A percentile compares a stretch with the other conserved stretches of the same genome.
These are phyloP conservation scores for Moelleriella libera DNA, from an alignment of 2,329 filamentous ascomycete genomes.

Conservation along the genomic window DNA sequence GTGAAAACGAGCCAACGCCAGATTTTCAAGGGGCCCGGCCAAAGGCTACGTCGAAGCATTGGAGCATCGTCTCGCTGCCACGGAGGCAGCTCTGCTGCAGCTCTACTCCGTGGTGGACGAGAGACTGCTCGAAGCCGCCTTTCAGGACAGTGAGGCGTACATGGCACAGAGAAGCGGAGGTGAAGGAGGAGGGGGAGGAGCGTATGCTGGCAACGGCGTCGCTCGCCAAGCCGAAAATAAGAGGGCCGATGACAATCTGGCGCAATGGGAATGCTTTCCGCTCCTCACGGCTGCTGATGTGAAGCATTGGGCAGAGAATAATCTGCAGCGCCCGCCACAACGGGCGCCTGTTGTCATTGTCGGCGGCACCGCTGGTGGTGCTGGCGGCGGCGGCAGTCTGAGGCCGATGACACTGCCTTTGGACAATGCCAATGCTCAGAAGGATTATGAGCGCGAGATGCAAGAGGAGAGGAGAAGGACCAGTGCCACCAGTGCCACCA, in stretches of 20 bases:
- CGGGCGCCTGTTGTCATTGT: too few relatives aligned
- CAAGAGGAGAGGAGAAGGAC: too few relatives aligned
- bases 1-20: too few relatives aligned
- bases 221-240: not conserved
- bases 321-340: not conserved
- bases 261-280: not conserved
- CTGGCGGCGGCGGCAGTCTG: too few relatives aligned
- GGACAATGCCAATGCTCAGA: too few relatives aligned
- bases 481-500: not conserved
- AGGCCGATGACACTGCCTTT: too few relatives aligned
- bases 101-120: constrained; percentile 7
- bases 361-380: too few relatives aligned
- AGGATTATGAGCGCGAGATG: too few relatives aligned
- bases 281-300: not conserved
- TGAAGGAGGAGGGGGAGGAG: not conserved
- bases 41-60: constrained; percentile 30
- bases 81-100: constrained; percentile 22
- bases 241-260: not conserved
- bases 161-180: not conserved
- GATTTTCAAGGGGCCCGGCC: constrained; percentile 22
- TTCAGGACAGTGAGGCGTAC: not conserved
- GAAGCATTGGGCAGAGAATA: not conserved
- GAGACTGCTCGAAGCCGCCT: constrained; percentile 2
- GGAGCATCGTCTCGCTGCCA: constrained; percentile 25
- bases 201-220: too few relatives aligned